Evolutionary conservation across 129 eudicot species (phyloP), one percentile per base, ranked within the genome.

Genomic region (Helianthus annuus): DNA sequence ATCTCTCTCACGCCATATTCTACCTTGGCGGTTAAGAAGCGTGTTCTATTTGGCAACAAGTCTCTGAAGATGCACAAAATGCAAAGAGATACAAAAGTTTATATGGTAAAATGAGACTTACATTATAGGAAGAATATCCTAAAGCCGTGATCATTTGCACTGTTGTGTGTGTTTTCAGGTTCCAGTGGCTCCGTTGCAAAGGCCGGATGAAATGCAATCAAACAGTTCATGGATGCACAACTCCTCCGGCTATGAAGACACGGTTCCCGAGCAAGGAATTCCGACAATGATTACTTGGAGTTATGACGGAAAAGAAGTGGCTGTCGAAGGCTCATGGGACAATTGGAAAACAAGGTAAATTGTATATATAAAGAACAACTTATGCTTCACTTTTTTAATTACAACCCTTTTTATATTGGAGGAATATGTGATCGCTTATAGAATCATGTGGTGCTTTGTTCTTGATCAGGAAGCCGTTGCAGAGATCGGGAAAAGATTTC

Each of bases 281-380:
- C 97, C 98, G 1, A 90, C 97, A 48, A 90, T 94, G 97, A 90
- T 94, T 59, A 89, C 92, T 13, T 94, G 98, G 98, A 85, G 91
- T 68, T 82, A 87, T 63, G 93, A 88, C 77, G 97, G 90, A 74
- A 90, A 88, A 58, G 98, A 94, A 57, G 97, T 94, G 79, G 76
- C 90, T 44, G 97, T 94, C 45, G 98, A 94, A 78, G 98, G 98
- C 7, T 94, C 98, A 57, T 94, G 98, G 98, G 98, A 94, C 80
- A 74, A 85, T 61, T 94, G 98, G 98, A 94, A 88, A 79, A 75
- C 93, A 70, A 90, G 98, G 98, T 94, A 57, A 57, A 57, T 11
- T 27, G 0, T 39, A 39, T 40, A 6, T 27, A 2, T 9, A 29
- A 57, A 55, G 4, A n/a, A 52, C 27, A 53, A 6, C 27, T 14